Conservation (phyloP, 768 basidiomycete species). For the Postia placenta region DNA sequence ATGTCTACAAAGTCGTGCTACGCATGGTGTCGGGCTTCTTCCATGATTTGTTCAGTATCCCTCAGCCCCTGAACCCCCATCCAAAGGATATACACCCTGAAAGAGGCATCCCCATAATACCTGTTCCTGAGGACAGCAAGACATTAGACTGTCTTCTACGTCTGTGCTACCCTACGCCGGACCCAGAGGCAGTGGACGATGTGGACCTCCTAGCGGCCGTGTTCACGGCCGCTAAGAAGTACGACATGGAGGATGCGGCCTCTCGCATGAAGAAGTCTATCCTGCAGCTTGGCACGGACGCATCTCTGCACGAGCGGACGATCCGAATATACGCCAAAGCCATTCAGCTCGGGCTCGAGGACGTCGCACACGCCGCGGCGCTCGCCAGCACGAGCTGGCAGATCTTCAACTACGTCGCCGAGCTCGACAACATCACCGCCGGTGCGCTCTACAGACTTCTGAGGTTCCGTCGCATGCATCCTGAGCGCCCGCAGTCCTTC, state of each 20-base stretch:
- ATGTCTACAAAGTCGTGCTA: slow-evolving; percentile 11
- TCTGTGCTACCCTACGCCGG: slow-evolving; percentile 14
- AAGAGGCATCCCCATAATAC: slow-evolving; percentile 10
- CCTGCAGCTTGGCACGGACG: background rate
- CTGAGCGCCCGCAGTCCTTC: background rate
- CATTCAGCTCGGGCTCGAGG: slow-evolving; percentile 3
- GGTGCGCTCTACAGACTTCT: slow-evolving; percentile 2
- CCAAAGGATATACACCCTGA: slow-evolving; percentile 8
- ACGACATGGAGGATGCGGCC: slow-evolving; percentile 10
- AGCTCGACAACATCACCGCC: slow-evolving; percentile 1
- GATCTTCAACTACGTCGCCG: background rate
- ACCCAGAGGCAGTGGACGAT: slow-evolving; percentile 5
- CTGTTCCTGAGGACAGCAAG: slow-evolving; percentile 11
- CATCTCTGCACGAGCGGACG: background rate
- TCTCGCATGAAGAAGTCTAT: background rate
- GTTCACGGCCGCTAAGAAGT: slow-evolving; percentile 15
- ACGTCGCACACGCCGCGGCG: slow-evolving; percentile 3
- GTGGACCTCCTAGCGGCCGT: slow-evolving; percentile 6
- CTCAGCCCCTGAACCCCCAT: slow-evolving; percentile 10
- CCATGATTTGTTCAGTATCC: slow-evolving; percentile 17
- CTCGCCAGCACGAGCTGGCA: background rate
- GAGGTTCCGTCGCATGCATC: background rate
- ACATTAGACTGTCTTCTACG: slow-evolving; percentile 11
- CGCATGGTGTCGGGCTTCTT: slow-evolving; percentile 14
- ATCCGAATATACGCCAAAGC: slow-evolving; percentile 6